Evolutionary conservation across 345 rosid species (phyloP), one percentile per base, ranked within the genome.

Genomic region (Acer yangbiense): DNA sequence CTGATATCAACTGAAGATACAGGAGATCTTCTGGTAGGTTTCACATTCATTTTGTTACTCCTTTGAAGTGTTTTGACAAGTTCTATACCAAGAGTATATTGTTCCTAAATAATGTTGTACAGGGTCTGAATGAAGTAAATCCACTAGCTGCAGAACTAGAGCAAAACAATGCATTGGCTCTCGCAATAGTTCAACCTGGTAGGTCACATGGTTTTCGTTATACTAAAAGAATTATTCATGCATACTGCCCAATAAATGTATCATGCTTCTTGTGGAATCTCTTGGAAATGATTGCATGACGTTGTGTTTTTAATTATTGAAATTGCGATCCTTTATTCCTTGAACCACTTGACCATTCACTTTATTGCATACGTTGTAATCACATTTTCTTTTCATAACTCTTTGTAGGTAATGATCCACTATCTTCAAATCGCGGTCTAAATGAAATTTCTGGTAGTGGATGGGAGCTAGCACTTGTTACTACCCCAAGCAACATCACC

Each of bases 381-480:
- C 11, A 23, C 1, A 48, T 25, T 63, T 64, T 27, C 27, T 20
- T 48, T 35, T 20, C 55, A 5, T 54, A 32, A 46, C 18, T 23
- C 62, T n/a, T 16, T 78, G 57, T 74, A 95, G 98, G 93, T 13
- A 72, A 74, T 14, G 87, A 79, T 74, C 77, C 82, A 21, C 21
- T 71, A 61, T 83, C 87, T 20, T 87, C 89, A 25, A 83, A 73
- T 81, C 70, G 44, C 44, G 89, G 89, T 71, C 83, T 88, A 76
- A 86, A 82, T 83, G 89, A 87, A 69, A 84, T 92, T 1, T 83
- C 88, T 72, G 90, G 91, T 77, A 78, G 81, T 9, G 99, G 99
- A 61, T 96, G 99, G 99, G 99, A 96, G 82, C 90, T 96, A 68
- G 92, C 99, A n/a, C 87, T 96, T 57, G 95, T 94, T 77, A 88